Percentiles rank a stretch among this genome's conserved stretches.
These are phyloP conservation scores for Epichloe baconii DNA, from an alignment of 2,329 filamentous ascomycete species.

Conservation along the genomic window DNA sequence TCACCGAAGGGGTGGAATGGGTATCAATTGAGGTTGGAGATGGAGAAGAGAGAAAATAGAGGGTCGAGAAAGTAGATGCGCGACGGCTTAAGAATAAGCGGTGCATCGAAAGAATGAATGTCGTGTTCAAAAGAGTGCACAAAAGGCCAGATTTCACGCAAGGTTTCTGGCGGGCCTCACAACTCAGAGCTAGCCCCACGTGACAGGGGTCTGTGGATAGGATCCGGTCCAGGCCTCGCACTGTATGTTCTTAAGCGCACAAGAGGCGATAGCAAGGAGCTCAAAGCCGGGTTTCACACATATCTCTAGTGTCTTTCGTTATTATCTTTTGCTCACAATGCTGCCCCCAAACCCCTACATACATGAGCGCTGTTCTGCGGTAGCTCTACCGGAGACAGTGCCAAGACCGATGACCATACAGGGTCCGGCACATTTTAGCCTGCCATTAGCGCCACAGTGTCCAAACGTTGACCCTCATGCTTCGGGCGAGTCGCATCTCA, in stretches of 20 bases:
- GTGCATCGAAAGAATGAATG: slow-evolving; percentile 22
- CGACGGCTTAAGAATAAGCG: slow-evolving; percentile 23
- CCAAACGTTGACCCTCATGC: slow-evolving; percentile 1
- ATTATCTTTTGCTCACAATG: too few species aligned
- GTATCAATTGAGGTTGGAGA: slow-evolving; percentile 15
- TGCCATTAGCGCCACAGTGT: slow-evolving; percentile 7
- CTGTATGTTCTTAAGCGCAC: not conserved
- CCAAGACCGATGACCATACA: not conserved
- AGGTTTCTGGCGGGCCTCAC: slow-evolving; percentile 5
- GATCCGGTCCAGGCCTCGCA: not conserved
- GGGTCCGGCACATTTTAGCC: slow-evolving; percentile 2
- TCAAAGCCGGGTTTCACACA: too few species aligned
- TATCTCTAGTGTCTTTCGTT: too few species aligned
- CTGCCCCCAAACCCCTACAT: too few species aligned
- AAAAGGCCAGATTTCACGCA: slow-evolving; percentile 39
- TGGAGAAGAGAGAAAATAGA: slow-evolving; percentile 12
- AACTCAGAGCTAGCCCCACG: slow-evolving; percentile 13
- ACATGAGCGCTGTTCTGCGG: not conserved
- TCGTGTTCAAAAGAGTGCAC: slow-evolving; percentile 29
- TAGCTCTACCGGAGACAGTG: slow-evolving; percentile 4
- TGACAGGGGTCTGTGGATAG: slow-evolving; percentile 13
- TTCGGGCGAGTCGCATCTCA: not conserved
- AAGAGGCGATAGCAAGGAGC: not conserved
- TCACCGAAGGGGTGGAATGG: slow-evolving; percentile 14
- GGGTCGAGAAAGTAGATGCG: slow-evolving; percentile 14